Conservation (phyloP, 805 yeast species). For the Nakazawaea ernobii region DNA sequence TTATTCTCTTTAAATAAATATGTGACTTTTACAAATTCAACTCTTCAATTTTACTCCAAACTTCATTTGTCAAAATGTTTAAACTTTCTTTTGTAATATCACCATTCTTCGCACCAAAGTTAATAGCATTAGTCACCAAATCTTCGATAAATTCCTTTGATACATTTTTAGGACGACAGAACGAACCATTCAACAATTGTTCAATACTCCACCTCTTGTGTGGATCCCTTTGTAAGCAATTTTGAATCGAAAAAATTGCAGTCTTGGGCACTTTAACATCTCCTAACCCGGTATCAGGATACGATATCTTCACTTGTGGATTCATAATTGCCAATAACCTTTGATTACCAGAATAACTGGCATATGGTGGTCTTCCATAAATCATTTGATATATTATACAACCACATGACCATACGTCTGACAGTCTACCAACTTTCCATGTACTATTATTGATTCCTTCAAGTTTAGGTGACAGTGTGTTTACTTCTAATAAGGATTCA, state of each 20-base stretch:
- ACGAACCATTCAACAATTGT: constrained; percentile 56
- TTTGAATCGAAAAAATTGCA: constrained; percentile 63
- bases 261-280: constrained; percentile 60
- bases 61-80: constrained; percentile 46
- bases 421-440: constrained; percentile 87
- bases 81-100: constrained; percentile 28
- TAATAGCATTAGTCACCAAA: constrained; percentile 70
- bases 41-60: constrained; percentile 46
- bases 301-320: constrained; percentile 67
- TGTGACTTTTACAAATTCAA: constrained; percentile 22
- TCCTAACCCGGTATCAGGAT: constrained; percentile 58
- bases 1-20: background rate
- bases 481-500: constrained; percentile 73
- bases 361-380: constrained; percentile 91
- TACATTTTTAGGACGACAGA: constrained; percentile 70
- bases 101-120: constrained; percentile 51
- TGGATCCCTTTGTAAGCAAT: constrained; percentile 72
- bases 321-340: constrained; percentile 81
- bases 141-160: constrained; percentile 62
- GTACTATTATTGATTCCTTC: constrained; percentile 21
- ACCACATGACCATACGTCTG: constrained; percentile 98
- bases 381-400: constrained; percentile 94
- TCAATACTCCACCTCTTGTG: constrained; percentile 56
- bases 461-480: constrained; percentile 17
- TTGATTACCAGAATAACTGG: constrained; percentile 67